Evolutionary conservation across 352 stramenopile species (phyloP).

Genomic region (Globisporangium acanthophoron): DNA sequence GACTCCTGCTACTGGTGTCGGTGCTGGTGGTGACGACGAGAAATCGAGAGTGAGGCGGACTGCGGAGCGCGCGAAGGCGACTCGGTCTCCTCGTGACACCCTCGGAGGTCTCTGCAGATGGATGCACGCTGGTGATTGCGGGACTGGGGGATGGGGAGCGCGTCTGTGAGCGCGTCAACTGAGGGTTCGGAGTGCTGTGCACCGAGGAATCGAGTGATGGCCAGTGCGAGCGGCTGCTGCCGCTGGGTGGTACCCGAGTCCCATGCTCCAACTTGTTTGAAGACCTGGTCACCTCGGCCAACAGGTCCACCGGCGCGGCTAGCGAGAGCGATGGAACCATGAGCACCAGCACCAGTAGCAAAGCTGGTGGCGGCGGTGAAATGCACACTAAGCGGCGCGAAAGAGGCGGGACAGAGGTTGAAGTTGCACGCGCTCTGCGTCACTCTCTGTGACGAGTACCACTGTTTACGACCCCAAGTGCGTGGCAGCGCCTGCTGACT

Average conservation of each 20-base stretch:
- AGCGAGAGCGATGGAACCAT: neutral
- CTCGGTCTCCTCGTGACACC: too few species aligned
- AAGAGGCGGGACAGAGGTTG: neutral
- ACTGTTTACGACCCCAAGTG: constrained; percentile 1
- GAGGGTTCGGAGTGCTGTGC: neutral
- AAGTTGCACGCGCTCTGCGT: neutral
- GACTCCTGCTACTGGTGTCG: neutral
- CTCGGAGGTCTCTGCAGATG: neutral
- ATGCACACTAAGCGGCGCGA: constrained; percentile 1
- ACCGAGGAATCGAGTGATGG: neutral
- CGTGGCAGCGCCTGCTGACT: too few species aligned
- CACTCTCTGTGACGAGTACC: neutral
- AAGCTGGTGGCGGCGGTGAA: neutral
- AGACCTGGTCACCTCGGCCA: too few species aligned
- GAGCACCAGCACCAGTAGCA: too few species aligned
- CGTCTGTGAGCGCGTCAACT: neutral
- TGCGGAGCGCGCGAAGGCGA: neutral
- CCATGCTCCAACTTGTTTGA: too few species aligned
- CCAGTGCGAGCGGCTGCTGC: too few species aligned
- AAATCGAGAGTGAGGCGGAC: neutral
- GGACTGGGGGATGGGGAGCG: neutral
- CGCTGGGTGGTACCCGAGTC: too few species aligned
- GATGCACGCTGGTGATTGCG: neutral
- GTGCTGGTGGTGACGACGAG: neutral
- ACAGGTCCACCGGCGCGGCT: neutral